phyloP scores from a whole-genome alignment of 2,329 filamentous ascomycete species.

The Sodiomyces alkalinus region DNA sequence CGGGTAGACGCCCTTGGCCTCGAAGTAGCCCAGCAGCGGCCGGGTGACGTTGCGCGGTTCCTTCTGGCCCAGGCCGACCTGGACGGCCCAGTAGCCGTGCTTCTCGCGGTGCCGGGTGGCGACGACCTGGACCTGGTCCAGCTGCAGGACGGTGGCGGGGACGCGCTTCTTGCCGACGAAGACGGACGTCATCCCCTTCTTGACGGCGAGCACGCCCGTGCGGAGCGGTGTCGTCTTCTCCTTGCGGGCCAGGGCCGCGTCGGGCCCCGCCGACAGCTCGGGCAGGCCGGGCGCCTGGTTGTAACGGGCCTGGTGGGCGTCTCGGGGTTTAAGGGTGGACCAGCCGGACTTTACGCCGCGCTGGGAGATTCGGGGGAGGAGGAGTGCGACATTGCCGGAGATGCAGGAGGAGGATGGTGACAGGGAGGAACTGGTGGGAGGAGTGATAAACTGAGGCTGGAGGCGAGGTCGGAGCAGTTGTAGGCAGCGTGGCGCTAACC shows the following conservation, averaged over 20 bases:
- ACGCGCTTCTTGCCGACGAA: slow-evolving; percentile 68
- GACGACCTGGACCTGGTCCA: slow-evolving; percentile 84
- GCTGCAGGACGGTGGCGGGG: slow-evolving; percentile 81
- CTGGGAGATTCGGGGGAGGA: slow-evolving; percentile 28
- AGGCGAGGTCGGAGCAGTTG: slow-evolving; percentile 5
- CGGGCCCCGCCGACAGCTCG: slow-evolving; percentile 38
- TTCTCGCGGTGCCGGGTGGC: slow-evolving; percentile 65
- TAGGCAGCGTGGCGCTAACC: slow-evolving; percentile 7
- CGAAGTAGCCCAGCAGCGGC: slow-evolving; percentile 77
- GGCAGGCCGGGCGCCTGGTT: slow-evolving; percentile 46
- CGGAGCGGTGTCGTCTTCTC: slow-evolving; percentile 48
- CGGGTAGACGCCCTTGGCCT: slow-evolving; percentile 63
- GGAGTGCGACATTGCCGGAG: slow-evolving; percentile 14
- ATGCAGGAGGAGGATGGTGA: slow-evolving; percentile 12
- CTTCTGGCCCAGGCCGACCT: slow-evolving; percentile 67
- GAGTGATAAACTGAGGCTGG: slow-evolving; percentile 2
- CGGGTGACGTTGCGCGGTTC: slow-evolving; percentile 63
- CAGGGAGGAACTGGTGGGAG: neutral
- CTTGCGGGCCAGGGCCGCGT: slow-evolving; percentile 43
- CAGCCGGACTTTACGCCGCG: slow-evolving; percentile 45
- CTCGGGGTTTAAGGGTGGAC: slow-evolving; percentile 41
- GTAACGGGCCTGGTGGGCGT: too few relatives aligned
- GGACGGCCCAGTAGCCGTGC: slow-evolving; percentile 90
- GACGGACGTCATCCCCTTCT: slow-evolving; percentile 91
- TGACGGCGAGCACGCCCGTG: slow-evolving; percentile 70